Percentiles rank a stretch among this genome's conserved stretches.
phyloP scores from a whole-genome alignment of 345 rosid species.

The Populus euphratica region DNA sequence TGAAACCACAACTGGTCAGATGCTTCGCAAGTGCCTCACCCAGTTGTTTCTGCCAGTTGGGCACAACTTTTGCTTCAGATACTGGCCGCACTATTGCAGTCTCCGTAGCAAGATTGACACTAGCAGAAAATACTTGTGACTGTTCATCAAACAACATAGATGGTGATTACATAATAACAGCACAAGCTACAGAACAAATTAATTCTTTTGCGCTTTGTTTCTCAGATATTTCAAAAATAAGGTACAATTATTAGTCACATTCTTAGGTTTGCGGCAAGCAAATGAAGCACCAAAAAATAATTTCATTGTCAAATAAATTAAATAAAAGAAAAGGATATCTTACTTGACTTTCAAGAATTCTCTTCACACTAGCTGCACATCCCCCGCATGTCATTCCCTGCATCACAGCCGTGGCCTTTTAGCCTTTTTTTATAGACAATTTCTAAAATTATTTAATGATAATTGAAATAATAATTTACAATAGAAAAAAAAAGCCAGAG shows the following conservation, averaged over 20 bases:
- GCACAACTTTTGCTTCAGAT: slow-evolving; percentile 63
- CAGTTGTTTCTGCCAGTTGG: slow-evolving; percentile 73
- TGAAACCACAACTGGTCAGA: slow-evolving; percentile 78
- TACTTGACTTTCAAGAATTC: slow-evolving; percentile 88
- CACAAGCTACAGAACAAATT: background rate
- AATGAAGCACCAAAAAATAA: background rate
- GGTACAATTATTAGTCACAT: background rate
- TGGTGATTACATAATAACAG: background rate
- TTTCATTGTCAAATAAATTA: background rate
- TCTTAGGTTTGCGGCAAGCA: background rate
- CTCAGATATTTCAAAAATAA: background rate
- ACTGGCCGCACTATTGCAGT: slow-evolving; percentile 90
- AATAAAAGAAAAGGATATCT: slow-evolving; percentile 14
- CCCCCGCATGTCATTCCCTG: slow-evolving; percentile 99
- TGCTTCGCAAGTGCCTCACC: slow-evolving; percentile 92
- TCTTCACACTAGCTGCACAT: slow-evolving; percentile 94
- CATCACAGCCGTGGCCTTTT: background rate
- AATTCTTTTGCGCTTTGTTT: background rate
- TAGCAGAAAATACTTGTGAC: slow-evolving; percentile 89
- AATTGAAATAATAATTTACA: background rate
- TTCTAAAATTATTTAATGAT: too few species aligned
- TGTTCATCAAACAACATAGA: slow-evolving; percentile 21
- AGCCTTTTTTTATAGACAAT: background rate
- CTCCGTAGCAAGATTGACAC: slow-evolving; percentile 88
- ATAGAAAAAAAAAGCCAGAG: background rate